A percentile compares a stretch with the other conserved stretches of the same genome.
Conservation (phyloP, 1,139 yeast species). For the Eremothecium sinecaudum region DNA sequence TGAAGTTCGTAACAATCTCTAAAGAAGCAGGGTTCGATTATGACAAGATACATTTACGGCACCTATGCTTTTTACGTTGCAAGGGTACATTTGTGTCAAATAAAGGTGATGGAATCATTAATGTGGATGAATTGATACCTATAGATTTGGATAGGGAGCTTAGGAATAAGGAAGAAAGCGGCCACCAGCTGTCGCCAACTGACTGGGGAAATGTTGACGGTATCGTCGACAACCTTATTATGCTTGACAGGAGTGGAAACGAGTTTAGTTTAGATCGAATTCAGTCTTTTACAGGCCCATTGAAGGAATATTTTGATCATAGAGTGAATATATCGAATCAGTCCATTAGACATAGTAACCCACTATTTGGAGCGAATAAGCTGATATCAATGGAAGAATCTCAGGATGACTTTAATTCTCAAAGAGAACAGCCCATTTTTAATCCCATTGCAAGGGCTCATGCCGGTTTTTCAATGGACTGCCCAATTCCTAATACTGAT, state of each 20-base stretch:
- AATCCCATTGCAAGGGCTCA: not conserved
- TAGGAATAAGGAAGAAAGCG: not conserved
- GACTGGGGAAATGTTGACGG: constrained; percentile 4
- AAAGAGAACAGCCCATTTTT: constrained; percentile 7
- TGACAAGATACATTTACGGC: constrained; percentile 13
- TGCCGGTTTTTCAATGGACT: not conserved
- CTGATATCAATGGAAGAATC: constrained; percentile 10
- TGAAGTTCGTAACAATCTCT: constrained; percentile 13
- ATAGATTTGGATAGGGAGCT: constrained; percentile 9
- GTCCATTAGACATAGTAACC: constrained; percentile 8
- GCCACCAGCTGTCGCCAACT: not conserved
- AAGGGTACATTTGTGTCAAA: constrained; percentile 13
- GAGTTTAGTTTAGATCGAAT: constrained; percentile 17
- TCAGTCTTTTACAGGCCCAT: constrained; percentile 8
- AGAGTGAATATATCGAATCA: constrained; percentile 3
- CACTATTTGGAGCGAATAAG: constrained; percentile 11
- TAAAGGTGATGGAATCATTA: constrained; percentile 10
- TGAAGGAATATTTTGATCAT: constrained; percentile 10
- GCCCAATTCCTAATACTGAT: not conserved
- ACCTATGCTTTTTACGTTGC: constrained; percentile 16
- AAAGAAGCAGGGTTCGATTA: constrained; percentile 8
- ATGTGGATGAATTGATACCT: constrained; percentile 6
- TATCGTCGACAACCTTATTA: constrained; percentile 17
- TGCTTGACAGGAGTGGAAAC: constrained; percentile 10
- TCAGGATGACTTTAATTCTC: constrained; percentile 21